Evolutionary conservation across 441 rosid species (phyloP).

Genomic region (Brassica balearica): DNA sequence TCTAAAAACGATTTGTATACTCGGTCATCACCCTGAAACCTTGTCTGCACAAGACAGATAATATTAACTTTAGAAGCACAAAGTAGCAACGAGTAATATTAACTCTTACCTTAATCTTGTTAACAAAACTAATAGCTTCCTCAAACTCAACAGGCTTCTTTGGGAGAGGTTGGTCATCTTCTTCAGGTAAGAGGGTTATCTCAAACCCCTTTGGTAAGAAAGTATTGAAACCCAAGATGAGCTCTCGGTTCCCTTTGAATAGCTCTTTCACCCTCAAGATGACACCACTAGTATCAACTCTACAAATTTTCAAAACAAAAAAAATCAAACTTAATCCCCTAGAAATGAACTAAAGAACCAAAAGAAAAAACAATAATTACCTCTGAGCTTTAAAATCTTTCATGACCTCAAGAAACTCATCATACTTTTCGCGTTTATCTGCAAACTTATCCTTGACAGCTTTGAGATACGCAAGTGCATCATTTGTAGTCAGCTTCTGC

Average conservation of each 20-base stretch:
- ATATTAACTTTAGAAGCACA: slow-evolving; percentile 17
- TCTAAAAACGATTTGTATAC: slow-evolving; percentile 94
- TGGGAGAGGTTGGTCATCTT: slow-evolving; percentile 75
- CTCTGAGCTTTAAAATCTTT: slow-evolving; percentile 98
- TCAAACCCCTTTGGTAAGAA: slow-evolving; percentile 98
- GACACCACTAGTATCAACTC: slow-evolving; percentile 95
- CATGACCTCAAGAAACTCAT: slow-evolving; percentile 98
- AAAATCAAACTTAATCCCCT: slow-evolving; percentile 23
- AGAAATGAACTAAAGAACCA: neutral
- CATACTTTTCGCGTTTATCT: slow-evolving; percentile 89
- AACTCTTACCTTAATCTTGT: slow-evolving; percentile 81
- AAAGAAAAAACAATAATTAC: slow-evolving; percentile 44
- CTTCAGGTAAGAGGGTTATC: slow-evolving; percentile 82
- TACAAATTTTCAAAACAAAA: slow-evolving; percentile 39
- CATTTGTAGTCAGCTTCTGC: slow-evolving; percentile 91
- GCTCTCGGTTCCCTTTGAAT: slow-evolving; percentile 85
- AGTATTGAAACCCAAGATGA: slow-evolving; percentile 96
- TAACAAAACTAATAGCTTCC: slow-evolving; percentile 96
- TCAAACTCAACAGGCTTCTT: slow-evolving; percentile 99
- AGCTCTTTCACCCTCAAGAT: slow-evolving; percentile 92
- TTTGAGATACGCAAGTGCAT: slow-evolving; percentile 94
- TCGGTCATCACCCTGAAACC: slow-evolving; percentile 95
- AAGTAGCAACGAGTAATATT: neutral
- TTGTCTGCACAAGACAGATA: slow-evolving; percentile 57
- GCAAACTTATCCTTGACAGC: slow-evolving; percentile 95